Base-by-base conservation (phyloP, 225 moss, liverwort and hornwort species). In the Marchantia paleacea region DNA sequence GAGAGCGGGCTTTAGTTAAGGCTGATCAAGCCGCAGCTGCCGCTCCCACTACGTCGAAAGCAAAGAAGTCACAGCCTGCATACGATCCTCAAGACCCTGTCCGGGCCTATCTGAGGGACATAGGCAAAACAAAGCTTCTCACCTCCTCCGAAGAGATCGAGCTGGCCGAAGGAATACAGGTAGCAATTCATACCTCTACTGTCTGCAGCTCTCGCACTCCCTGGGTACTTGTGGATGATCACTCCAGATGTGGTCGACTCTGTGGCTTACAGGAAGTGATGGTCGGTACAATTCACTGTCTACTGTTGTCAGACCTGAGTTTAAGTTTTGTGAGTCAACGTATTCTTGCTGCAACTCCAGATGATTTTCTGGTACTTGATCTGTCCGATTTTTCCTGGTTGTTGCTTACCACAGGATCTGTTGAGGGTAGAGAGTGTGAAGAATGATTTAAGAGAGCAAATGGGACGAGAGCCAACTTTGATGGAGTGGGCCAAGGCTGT, bases 401-500 rank as follows among this genome's bases (percentile, higher is more conserved):
- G 19, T 11, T 76, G 53, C 15, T 65, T 9, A 47, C 16, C 9
- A 26, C 84, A 97, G 92, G 97, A 95, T 76, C 78, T 95, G 39
- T 68, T 97, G 71, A 86, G 77, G 76, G 64, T 97, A 72, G 97
- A 97, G 83, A 80, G 64, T 66, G 90, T 97, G 60, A 90, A 79
- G 76, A 80, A 79, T 7, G 81, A 87, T 26, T 87, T 97, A 73
- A 85, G 81, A 60, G 91, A 89, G 86, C 93, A 97, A 82, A 80
- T 93, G 80, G 97, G 93, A 10, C 91, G 92, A 39, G 97, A 91
- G 81, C 95, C 97, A 48, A 90, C 97, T 5, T 71, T 89, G 13
- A 79, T 85, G 74, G 97, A 97, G 85, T 97, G 97, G 97, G 92
- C 93, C 52, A 88, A 83, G 75, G 97, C 97, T 8, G 89, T 91